A percentile compares a stretch with the other conserved stretches of the same genome.
Conservation (phyloP, 2,329 filamentous ascomycete genomes). For the Fusarium armeniacum region DNA sequence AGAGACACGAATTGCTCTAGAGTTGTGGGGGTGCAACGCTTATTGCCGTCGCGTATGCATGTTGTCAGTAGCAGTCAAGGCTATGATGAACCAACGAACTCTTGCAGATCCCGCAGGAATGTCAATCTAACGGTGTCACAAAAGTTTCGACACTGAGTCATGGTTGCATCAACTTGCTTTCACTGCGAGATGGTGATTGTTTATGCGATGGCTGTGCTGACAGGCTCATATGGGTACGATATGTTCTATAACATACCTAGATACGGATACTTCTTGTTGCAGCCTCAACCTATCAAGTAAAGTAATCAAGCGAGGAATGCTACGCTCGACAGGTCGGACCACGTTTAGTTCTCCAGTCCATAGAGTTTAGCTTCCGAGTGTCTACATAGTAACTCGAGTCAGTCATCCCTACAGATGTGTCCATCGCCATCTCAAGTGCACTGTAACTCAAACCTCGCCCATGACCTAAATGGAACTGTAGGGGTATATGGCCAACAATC, state of each 20-base stretch:
- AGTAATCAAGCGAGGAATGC: neutral
- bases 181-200: neutral
- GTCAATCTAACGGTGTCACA: neutral
- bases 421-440: constrained; percentile 2
- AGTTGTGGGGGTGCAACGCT: neutral
- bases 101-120: neutral
- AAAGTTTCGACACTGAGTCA: neutral
- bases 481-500: neutral
- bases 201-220: neutral
- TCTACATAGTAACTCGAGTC: constrained; percentile 1
- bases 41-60: neutral
- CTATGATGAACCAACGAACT: constrained; percentile 1
- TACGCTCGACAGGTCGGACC: neutral
- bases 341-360: neutral
- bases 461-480: neutral
- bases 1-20: neutral
- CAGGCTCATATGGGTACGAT: neutral
- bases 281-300: neutral
- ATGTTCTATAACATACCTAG: neutral
- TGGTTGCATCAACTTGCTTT: neutral
- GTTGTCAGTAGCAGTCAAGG: neutral
- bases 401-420: neutral
- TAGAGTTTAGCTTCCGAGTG: constrained; percentile 2
- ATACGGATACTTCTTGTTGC: neutral
- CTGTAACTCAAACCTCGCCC: neutral